phyloP scores from a whole-genome alignment of 1,139 yeast species.

The Blastobotrys buckinghamii region DNA sequence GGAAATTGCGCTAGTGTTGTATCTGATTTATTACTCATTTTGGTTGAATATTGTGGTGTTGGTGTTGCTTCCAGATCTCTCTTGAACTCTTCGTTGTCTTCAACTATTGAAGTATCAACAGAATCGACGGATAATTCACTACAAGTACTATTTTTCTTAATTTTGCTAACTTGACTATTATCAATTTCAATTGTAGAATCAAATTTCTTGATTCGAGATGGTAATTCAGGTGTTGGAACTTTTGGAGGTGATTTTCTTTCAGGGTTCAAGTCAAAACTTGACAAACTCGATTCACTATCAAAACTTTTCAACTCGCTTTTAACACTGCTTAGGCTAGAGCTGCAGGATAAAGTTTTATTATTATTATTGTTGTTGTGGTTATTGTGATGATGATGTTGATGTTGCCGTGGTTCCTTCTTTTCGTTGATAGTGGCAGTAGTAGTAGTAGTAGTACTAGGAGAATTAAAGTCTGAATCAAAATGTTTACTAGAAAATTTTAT shows the following conservation, averaged over 20 bases:
- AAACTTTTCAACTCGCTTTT: slow-evolving; percentile 1
- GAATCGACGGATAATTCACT: neutral
- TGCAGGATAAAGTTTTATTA: neutral
- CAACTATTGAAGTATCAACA: slow-evolving; percentile 8
- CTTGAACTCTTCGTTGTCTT: neutral
- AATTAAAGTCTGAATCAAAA: neutral
- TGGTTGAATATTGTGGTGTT: neutral
- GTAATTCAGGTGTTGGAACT: neutral
- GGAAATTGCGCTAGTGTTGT: slow-evolving; percentile 5
- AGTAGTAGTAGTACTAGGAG: neutral
- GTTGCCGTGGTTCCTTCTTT: neutral
- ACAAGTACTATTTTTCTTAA: neutral
- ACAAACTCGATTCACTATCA: slow-evolving; percentile 2
- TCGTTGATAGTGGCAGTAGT: neutral
- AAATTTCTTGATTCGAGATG: neutral
- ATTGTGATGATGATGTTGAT: neutral
- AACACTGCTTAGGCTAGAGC: neutral
- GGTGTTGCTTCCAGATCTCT: slow-evolving; percentile 1
- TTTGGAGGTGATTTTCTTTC: neutral
- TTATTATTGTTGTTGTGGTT: neutral
- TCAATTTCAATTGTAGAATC: neutral
- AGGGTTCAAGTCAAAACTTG: slow-evolving; percentile 2
- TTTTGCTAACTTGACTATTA: too few species aligned
- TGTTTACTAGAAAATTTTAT: neutral
- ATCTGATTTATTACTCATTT: neutral